Conservation (phyloP, 495 filamentous ascomycete genomes). For the Saxophila tyrrhenica region DNA sequence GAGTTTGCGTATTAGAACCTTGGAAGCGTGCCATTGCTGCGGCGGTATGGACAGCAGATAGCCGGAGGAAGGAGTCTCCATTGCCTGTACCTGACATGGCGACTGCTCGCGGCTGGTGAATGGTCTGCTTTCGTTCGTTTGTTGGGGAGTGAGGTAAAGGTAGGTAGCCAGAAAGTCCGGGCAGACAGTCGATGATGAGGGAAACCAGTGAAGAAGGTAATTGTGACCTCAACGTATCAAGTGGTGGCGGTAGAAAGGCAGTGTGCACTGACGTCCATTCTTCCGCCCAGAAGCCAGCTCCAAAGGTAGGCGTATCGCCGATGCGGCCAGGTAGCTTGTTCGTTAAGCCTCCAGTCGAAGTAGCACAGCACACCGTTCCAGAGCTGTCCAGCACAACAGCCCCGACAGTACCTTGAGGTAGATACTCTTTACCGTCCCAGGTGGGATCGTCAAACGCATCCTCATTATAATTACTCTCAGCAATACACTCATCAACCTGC, state of each 20-base stretch:
- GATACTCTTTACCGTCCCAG: conserved; percentile 44
- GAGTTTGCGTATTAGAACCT: conserved; percentile 6
- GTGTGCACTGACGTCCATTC: conserved; percentile 42
- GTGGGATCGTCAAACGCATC: conserved; percentile 17
- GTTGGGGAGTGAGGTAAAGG: background rate
- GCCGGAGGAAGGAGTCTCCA: conserved; percentile 75
- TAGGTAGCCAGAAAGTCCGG: conserved; percentile 7
- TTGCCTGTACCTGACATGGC: conserved; percentile 81
- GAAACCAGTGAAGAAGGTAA: background rate
- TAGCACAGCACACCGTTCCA: conserved; percentile 66
- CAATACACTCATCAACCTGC: background rate
- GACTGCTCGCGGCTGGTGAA: conserved; percentile 29
- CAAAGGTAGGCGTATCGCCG: conserved; percentile 77
- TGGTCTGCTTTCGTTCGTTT: background rate
- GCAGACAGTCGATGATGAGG: conserved; percentile 13
- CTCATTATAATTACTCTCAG: background rate
- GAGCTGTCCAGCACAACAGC: conserved; percentile 65
- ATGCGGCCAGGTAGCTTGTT: conserved; percentile 80
- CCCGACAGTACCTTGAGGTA: conserved; percentile 76
- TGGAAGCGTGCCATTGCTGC: conserved; percentile 64
- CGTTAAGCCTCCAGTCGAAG: conserved; percentile 78
- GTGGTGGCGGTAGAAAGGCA: background rate
- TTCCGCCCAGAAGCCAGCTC: conserved; percentile 86
- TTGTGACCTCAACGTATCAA: conserved; percentile 2
- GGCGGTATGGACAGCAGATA: conserved; percentile 58